Conservation (phyloP, 306 rosid species). For the Casuarina cunninghamiana region DNA sequence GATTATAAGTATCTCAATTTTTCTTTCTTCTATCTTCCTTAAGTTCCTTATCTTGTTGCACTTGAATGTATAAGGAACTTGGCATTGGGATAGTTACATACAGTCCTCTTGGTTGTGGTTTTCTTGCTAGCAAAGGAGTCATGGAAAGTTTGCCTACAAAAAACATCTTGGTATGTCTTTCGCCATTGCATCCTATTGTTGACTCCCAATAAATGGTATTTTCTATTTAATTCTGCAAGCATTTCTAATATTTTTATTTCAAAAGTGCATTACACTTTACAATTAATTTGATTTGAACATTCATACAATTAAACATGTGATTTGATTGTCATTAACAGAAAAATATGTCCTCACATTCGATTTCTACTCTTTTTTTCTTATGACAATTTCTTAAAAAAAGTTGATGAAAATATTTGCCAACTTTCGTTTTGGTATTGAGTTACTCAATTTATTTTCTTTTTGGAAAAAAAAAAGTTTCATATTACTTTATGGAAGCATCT, state of each 20-base stretch:
- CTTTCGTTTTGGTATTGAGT: background rate
- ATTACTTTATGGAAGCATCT: background rate
- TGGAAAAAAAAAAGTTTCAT: background rate
- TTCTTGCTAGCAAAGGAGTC: constrained; percentile 73
- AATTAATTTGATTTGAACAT: background rate
- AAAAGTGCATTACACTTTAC: background rate
- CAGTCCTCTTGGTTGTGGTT: constrained; percentile 90
- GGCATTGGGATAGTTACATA: constrained; percentile 85
- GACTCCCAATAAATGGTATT: background rate
- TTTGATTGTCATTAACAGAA: background rate
- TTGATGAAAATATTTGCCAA: background rate
- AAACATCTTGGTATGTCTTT: constrained; percentile 48
- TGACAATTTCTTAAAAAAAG: background rate
- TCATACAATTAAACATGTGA: background rate
- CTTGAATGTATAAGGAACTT: constrained; percentile 51
- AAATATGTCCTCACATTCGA: background rate
- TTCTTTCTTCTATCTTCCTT: background rate
- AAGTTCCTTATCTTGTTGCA: background rate
- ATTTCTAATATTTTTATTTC: background rate
- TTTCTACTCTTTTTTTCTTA: background rate
- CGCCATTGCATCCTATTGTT: background rate
- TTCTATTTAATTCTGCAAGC: background rate
- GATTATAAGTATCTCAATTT: background rate
- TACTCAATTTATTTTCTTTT: background rate
- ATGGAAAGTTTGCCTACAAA: constrained; percentile 58